Evolutionary conservation across 805 yeast genomes (phyloP).

Genomic region (Yarrowia divulgata): DNA sequence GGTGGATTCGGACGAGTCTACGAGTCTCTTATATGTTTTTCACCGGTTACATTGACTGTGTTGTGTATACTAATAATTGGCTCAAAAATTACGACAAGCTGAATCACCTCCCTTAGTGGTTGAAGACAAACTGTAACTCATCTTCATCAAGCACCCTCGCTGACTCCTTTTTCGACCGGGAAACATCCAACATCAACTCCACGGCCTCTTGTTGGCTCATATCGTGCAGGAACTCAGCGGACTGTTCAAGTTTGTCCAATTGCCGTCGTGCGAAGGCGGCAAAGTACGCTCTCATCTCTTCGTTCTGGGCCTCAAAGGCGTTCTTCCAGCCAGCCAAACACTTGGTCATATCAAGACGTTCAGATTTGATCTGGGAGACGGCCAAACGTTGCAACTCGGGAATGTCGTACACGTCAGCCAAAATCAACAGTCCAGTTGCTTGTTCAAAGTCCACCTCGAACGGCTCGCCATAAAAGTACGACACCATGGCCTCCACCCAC

Average conservation of each 20-base stretch:
- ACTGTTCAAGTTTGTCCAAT: background rate
- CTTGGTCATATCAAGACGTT: background rate
- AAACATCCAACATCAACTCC: background rate
- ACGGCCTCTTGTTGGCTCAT: background rate
- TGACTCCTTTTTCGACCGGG: background rate
- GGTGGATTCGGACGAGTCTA: background rate
- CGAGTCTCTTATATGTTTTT: background rate
- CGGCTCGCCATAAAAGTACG: background rate
- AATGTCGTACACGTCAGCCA: background rate
- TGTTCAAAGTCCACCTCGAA: background rate
- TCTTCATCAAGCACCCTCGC: background rate
- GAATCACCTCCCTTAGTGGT: no score
- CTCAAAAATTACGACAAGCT: no score
- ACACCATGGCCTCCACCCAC: slow-evolving; percentile 9
- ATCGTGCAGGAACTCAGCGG: background rate
- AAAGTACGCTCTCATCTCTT: background rate
- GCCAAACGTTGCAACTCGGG: background rate
- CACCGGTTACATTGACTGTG: background rate
- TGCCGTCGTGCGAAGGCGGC: background rate
- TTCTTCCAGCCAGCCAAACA: background rate
- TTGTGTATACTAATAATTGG: no score
- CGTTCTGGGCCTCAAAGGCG: background rate
- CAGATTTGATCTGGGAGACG: background rate
- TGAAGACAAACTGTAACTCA: no score
- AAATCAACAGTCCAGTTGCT: background rate